Percentiles rank a stretch among this genome's conserved stretches.
phyloP scores from a whole-genome alignment of 441 rosid species.

The Populus hybrid region DNA sequence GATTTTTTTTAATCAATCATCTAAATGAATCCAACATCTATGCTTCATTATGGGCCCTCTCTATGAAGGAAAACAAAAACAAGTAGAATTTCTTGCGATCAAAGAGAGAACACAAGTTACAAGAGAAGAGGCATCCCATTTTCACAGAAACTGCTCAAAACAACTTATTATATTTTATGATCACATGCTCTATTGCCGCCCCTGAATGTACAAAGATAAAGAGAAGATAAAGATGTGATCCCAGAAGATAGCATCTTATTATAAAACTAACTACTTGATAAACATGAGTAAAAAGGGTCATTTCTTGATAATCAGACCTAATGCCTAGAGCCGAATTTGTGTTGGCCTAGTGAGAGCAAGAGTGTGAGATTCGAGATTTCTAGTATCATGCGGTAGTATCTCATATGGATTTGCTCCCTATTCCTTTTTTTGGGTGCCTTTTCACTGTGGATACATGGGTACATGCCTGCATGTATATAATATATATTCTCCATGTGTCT shows the following conservation, averaged over 20 bases:
- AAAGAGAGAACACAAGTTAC: no score
- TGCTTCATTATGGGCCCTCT: no score
- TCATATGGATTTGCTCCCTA: constrained; percentile 27
- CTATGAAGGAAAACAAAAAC: no score
- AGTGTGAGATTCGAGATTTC: constrained; percentile 15
- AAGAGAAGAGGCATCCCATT: background rate
- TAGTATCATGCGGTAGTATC: background rate
- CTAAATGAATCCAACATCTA: no score
- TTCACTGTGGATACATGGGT: background rate
- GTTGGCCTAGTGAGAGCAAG: constrained; percentile 20
- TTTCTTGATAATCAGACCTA: constrained; percentile 16
- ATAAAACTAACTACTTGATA: constrained; percentile 2
- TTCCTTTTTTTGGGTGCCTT: background rate
- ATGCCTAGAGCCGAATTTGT: constrained; percentile 17
- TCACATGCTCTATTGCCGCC: background rate
- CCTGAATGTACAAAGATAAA: background rate
- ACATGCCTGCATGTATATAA: background rate
- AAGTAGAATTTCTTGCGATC: background rate
- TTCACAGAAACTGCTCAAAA: background rate
- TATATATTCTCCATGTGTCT: background rate
- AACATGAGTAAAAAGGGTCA: constrained; percentile 5
- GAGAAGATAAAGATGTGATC: constrained; percentile 7
- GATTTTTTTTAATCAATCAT: no score
- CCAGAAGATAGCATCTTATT: constrained; percentile 12
- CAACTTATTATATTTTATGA: background rate